Conservation (phyloP, 306 rosid species). For the Hippophae tibetana region DNA sequence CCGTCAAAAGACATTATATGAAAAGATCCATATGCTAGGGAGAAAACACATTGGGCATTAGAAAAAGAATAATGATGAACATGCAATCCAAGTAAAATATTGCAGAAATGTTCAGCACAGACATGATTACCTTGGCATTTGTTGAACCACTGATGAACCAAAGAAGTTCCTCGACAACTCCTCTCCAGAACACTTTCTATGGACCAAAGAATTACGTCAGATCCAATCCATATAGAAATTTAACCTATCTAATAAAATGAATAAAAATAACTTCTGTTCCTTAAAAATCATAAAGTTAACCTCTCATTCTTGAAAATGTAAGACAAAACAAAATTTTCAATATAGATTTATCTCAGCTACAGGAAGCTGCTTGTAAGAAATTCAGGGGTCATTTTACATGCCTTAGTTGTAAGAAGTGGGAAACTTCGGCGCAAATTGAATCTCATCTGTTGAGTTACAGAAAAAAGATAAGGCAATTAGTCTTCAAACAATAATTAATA, state of each 20-base stretch:
- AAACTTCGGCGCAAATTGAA: slow-evolving; percentile 76
- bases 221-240: slow-evolving; percentile 22
- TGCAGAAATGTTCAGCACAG: background rate
- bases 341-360: background rate
- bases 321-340: slow-evolving; percentile 8
- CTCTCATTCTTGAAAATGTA: slow-evolving; percentile 6
- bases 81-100: background rate
- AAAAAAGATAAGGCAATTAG: slow-evolving; percentile 3
- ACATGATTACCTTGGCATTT: slow-evolving; percentile 64
- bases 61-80: background rate
- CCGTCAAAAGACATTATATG: background rate
- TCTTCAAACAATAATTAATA: background rate
- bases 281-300: slow-evolving; percentile 4
- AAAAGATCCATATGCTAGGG: background rate
- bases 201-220: slow-evolving; percentile 29
- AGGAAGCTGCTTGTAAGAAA: slow-evolving; percentile 5
- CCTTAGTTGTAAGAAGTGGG: slow-evolving; percentile 97
- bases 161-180: slow-evolving; percentile 93
- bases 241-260: background rate
- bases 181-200: slow-evolving; percentile 98
- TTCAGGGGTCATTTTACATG: slow-evolving; percentile 20
- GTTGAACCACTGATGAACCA: slow-evolving; percentile 99
- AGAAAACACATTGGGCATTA: background rate
- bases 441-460: slow-evolving; percentile 53
- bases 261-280: slow-evolving; percentile 9